These are phyloP conservation scores for Lactarius pseudohatsudake DNA, from an alignment of 768 basidiomycete genomes.

Conservation along the genomic window DNA sequence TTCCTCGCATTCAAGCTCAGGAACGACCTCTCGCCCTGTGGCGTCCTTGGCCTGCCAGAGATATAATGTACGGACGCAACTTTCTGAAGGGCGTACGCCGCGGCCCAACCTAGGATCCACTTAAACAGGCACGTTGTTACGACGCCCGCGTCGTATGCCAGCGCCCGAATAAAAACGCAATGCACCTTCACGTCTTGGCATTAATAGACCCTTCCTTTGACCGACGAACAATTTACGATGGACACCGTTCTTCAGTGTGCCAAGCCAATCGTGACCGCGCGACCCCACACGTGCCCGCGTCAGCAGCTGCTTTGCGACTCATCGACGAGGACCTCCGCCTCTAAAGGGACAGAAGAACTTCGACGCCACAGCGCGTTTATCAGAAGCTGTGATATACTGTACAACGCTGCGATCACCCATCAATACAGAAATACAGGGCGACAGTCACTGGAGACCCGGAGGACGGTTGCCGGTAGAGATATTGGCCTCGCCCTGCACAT, in stretches of 20 bases:
- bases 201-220: conserved; percentile 20
- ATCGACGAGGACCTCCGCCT: background rate
- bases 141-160: background rate
- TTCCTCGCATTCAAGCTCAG: conserved; percentile 10
- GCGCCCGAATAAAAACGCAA: conserved; percentile 41
- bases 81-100: conserved; percentile 2
- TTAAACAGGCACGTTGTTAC: background rate
- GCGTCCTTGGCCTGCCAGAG: background rate
- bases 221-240: conserved; percentile 31
- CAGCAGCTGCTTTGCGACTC: background rate
- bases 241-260: conserved; percentile 11
- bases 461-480: background rate
- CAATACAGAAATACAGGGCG: background rate
- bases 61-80: background rate
- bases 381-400: background rate
- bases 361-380: conserved; percentile 15
- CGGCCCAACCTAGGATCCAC: background rate
- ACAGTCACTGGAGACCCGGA: background rate
- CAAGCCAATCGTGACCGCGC: conserved; percentile 3
- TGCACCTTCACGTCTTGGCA: conserved; percentile 16
- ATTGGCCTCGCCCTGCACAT: conserved; percentile 4
- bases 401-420: background rate
- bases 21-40: background rate
- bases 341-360: background rate
- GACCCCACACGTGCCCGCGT: background rate